Percentiles rank a stretch among this genome's conserved stretches.
Conservation (phyloP, 768 basidiomycete species). For the Mrakia frigida region DNA sequence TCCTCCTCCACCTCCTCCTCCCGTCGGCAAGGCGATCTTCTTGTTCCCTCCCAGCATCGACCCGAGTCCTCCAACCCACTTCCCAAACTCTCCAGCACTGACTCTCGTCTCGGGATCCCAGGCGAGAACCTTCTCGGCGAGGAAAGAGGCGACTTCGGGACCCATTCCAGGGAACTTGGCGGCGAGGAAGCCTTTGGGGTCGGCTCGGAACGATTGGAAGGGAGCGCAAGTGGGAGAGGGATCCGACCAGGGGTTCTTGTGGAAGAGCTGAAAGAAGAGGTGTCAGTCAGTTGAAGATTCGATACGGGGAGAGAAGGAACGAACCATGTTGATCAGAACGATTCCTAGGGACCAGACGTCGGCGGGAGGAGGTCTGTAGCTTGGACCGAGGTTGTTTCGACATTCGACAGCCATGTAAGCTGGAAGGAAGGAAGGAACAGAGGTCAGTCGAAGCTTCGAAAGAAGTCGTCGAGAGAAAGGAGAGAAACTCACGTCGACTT, state of each 20-base stretch:
- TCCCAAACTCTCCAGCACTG: slow-evolving; percentile 74
- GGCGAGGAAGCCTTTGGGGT: slow-evolving; percentile 81
- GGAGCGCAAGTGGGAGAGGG: slow-evolving; percentile 73
- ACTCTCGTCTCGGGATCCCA: slow-evolving; percentile 63
- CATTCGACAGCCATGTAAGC: slow-evolving; percentile 60
- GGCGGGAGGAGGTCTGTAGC: slow-evolving; percentile 87
- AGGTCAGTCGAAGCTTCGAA: too few relatives aligned
- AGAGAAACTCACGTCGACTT: slow-evolving; percentile 67
- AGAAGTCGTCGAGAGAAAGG: slow-evolving; percentile 18
- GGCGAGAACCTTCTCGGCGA: slow-evolving; percentile 78
- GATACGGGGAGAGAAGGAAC: slow-evolving; percentile 39
- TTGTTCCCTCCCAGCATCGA: slow-evolving; percentile 26
- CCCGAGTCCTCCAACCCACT: slow-evolving; percentile 72
- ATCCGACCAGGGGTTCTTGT: slow-evolving; percentile 97
- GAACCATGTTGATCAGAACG: slow-evolving; percentile 89
- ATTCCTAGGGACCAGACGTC: slow-evolving; percentile 99
- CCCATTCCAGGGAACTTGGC: slow-evolving; percentile 68
- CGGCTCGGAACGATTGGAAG: slow-evolving; percentile 70
- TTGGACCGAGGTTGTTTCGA: slow-evolving; percentile 92
- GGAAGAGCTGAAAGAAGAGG: slow-evolving; percentile 67
- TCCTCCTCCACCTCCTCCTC: slow-evolving; percentile 18
- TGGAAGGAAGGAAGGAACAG: slow-evolving; percentile 17
- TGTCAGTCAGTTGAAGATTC: slow-evolving; percentile 27
- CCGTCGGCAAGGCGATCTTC: neutral
- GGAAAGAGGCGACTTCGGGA: slow-evolving; percentile 71